Base-by-base conservation (phyloP, 176 grass and related monocot species). In the Puccinellia tenuiflora region DNA sequence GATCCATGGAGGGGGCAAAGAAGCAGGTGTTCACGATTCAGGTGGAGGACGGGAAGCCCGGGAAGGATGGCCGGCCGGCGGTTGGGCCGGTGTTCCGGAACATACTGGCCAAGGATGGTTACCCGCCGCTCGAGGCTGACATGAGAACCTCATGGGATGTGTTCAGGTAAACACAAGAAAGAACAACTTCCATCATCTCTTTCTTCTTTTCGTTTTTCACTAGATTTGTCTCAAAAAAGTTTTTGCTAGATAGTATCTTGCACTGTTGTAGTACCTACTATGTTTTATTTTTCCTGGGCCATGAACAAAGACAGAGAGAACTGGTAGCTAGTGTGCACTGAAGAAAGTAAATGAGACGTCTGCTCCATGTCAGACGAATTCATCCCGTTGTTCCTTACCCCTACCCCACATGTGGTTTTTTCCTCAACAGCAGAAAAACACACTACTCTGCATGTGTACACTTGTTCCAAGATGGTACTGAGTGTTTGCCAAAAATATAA, bases 111-210 rank as follows among this genome's bases (percentile, higher is more conserved):
- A 99, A 94, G 89, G 87, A 96, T 56, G 96, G 85, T 13, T 99
- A 90, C 76, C 96, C 93, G 1, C 54, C 43, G 4, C 81, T 79
- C 26, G 89, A 93, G 7, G 63, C 83, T 52, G 87, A 77, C 83
- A 94, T 95, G 89, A 75, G 28, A 39, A 94, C 96, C 66, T 99
- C 96, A 83, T 99, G 96, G 96, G 93, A 99, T 77, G 89, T 96
- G 42, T 99, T 99, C 85, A 99, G 96, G 96, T 99, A 90, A 69
- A 80, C 7, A 22, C 9, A 30, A 76, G 16, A 68, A 79, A 45
- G 5, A 79, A 55, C 29, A 30, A 75, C 20, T 33, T 3, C 48
- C n/a, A 70, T 22, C 71, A 18, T 17, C 71, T 0, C 17, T 81
- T 68, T 16, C 5, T 25, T 73, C 71, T 24, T 48, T 4, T 48